phyloP scores from a whole-genome alignment of 805 yeast species.

The Candida michaelii region DNA sequence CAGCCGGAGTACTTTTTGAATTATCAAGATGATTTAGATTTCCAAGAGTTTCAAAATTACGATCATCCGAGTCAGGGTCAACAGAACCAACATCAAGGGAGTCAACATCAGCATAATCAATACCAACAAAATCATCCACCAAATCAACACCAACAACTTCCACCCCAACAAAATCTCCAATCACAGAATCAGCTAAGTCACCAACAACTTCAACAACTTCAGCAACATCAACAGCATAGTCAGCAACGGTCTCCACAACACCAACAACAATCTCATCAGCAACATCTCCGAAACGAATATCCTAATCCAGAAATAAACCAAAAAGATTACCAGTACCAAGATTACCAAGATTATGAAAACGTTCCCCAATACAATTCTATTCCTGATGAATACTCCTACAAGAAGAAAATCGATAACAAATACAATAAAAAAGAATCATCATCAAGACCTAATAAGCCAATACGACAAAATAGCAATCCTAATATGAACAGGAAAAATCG shows the following conservation, averaged over 20 bases:
- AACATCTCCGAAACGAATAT: no score
- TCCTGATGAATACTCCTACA: background rate
- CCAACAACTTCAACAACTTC: background rate
- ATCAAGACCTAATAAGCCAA: constrained; percentile 13
- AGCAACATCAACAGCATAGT: background rate
- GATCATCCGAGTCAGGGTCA: background rate
- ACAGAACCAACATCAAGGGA: background rate
- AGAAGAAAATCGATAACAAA: constrained; percentile 9
- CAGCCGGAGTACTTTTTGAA: background rate
- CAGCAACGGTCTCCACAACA: background rate
- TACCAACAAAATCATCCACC: background rate
- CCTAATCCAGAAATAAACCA: no score
- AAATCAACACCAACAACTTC: background rate
- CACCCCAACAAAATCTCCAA: background rate
- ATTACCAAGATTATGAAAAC: constrained; percentile 1
- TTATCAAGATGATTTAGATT: background rate
- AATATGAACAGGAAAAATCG: constrained; percentile 10
- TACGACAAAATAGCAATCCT: constrained; percentile 16
- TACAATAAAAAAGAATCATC: constrained; percentile 9
- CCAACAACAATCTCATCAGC: background rate
- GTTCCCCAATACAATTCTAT: background rate
- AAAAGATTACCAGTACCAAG: background rate
- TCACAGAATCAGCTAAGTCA: background rate
- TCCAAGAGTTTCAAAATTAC: background rate
- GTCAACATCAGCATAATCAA: background rate